phyloP scores from a whole-genome alignment of 805 yeast genomes.

The Vanderwaltozyma tropicalis region DNA sequence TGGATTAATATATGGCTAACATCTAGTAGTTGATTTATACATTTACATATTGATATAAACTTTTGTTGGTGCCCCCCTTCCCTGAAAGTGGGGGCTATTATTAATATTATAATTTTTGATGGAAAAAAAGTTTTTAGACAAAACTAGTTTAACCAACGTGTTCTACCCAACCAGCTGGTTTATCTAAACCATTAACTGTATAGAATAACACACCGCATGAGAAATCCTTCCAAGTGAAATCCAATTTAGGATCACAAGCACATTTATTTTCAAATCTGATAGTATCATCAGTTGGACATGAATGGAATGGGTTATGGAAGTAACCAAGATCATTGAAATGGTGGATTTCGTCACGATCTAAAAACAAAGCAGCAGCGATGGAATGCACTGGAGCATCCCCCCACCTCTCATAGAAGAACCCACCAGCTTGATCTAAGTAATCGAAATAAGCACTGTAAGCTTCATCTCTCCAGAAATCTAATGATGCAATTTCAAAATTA shows the following conservation, averaged over 20 bases:
- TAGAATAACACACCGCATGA: slow-evolving; percentile 58
- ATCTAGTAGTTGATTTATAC: no score
- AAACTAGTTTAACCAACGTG: slow-evolving; percentile 2
- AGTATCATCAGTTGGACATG: slow-evolving; percentile 62
- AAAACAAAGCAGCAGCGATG: slow-evolving; percentile 64
- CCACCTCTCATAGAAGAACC: slow-evolving; percentile 85
- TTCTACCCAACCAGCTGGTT: slow-evolving; percentile 57
- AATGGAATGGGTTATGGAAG: slow-evolving; percentile 61
- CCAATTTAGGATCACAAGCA: slow-evolving; percentile 63
- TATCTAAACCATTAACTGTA: slow-evolving; percentile 39
- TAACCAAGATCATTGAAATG: slow-evolving; percentile 77
- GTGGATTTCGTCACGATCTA: slow-evolving; percentile 54
- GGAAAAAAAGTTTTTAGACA: no score
- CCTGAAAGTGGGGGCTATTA: no score
- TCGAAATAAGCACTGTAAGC: slow-evolving; percentile 64
- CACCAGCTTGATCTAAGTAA: slow-evolving; percentile 59
- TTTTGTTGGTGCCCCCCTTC: no score
- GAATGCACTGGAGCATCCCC: slow-evolving; percentile 89
- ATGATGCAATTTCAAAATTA: slow-evolving; percentile 68
- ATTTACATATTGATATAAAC: no score
- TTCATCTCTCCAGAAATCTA: slow-evolving; percentile 63
- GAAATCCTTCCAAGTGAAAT: slow-evolving; percentile 62
- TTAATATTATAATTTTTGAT: no score
- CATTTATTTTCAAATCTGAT: slow-evolving; percentile 53
- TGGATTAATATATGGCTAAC: no score